Conservation (phyloP, 495 filamentous ascomycete species). For the Letharia lupina region DNA sequence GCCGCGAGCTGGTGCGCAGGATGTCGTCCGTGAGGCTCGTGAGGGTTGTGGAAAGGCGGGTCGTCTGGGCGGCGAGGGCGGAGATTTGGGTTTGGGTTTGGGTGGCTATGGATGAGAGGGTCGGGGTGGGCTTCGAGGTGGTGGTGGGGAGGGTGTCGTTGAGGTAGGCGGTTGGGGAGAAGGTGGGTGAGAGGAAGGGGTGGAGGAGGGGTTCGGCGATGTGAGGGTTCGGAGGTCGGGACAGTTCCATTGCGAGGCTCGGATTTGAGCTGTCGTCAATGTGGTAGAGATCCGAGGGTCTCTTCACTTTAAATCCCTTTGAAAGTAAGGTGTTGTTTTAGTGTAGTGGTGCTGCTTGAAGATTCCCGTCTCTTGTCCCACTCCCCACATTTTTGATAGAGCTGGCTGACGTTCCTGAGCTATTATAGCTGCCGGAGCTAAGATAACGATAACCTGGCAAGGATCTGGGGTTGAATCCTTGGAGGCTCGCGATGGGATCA, state of each 20-base stretch:
- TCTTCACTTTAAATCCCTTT: too few relatives aligned
- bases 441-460: constrained; percentile 14
- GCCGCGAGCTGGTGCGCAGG: constrained; percentile 68
- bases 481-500: too few relatives aligned
- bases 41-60: constrained; percentile 69
- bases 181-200: constrained; percentile 55
- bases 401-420: neutral
- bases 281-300: too few relatives aligned
- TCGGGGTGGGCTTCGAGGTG: constrained; percentile 40
- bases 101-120: constrained; percentile 66
- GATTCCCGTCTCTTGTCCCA: neutral
- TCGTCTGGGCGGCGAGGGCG: constrained; percentile 78
- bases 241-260: constrained; percentile 21
- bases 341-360: neutral
- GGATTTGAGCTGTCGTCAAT: constrained; percentile 15
- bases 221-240: constrained; percentile 45
- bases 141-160: constrained; percentile 54
- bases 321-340: too few relatives aligned
- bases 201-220: constrained; percentile 55
- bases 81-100: constrained; percentile 79
- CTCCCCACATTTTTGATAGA: neutral
- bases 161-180: constrained; percentile 63
- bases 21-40: constrained; percentile 93
- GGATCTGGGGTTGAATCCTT: neutral
- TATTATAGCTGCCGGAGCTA: constrained; percentile 15